Evolutionary conservation across 345 rosid genomes (phyloP).

Genomic region (Erucastrum elatum): DNA sequence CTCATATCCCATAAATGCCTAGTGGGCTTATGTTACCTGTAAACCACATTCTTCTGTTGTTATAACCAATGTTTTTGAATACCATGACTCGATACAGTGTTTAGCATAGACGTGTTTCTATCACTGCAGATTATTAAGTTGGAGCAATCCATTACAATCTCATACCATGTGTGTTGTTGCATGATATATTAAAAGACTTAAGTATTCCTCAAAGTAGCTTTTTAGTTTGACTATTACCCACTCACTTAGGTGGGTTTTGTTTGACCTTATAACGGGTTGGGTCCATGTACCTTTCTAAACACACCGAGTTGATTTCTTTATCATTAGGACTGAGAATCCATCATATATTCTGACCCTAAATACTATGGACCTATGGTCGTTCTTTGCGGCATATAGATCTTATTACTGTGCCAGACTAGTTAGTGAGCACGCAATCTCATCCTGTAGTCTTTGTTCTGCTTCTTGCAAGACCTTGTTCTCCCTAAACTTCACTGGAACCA

Average conservation of each 20-base stretch:
- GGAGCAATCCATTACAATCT: constrained; percentile 19
- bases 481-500: constrained; percentile 11
- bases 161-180: constrained; percentile 24
- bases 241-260: constrained; percentile 17
- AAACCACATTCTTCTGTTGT: constrained; percentile 19
- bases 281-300: constrained; percentile 26
- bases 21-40: constrained; percentile 9
- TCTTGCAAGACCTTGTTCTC: constrained; percentile 3
- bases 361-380: background rate
- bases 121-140: constrained; percentile 2
- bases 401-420: constrained; percentile 14
- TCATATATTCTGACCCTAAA: background rate
- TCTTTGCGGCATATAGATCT: background rate
- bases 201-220: constrained; percentile 31
- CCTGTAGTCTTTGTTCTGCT: constrained; percentile 1
- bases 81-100: background rate
- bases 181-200: constrained; percentile 24
- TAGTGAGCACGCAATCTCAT: background rate
- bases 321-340: constrained; percentile 16
- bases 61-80: background rate
- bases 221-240: constrained; percentile 32
- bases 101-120: constrained; percentile 19
- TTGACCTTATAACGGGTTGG: constrained; percentile 28
- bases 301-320: constrained; percentile 14
- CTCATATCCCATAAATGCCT: background rate